Percentiles rank a stretch among this genome's conserved stretches.
Conservation (phyloP, 2,329 filamentous ascomycete species). For the Byssothecium circinans region DNA sequence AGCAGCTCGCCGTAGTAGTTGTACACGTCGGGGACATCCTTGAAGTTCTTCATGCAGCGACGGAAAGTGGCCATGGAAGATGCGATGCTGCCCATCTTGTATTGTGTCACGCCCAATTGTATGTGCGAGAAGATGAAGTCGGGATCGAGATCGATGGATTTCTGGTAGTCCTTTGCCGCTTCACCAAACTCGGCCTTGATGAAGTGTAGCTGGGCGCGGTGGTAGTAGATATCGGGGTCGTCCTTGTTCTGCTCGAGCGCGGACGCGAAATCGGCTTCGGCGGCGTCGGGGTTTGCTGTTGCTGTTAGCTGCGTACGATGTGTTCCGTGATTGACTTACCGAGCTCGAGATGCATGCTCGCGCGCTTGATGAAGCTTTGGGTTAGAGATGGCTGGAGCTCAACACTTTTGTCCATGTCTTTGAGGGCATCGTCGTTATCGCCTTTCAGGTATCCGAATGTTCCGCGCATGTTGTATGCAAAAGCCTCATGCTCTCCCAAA, state of each 20-base stretch:
- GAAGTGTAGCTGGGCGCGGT: constrained; percentile 97
- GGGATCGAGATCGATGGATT: constrained; percentile 94
- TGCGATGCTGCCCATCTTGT: constrained; percentile 98
- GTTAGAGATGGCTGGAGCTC: constrained; percentile 85
- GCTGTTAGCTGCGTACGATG: constrained; percentile 2
- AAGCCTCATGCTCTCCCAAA: constrained; percentile 79
- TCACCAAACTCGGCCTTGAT: constrained; percentile 92
- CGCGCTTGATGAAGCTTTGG: constrained; percentile 98
- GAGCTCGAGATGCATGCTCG: constrained; percentile 95
- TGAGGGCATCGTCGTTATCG: constrained; percentile 78
- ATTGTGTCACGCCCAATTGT: constrained; percentile 97
- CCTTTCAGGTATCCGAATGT: constrained; percentile 93
- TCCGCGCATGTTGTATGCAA: constrained; percentile 94
- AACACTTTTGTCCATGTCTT: constrained; percentile 88
- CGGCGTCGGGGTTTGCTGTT: constrained; percentile 79
- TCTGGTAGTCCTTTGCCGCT: constrained; percentile 97
- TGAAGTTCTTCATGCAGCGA: constrained; percentile 97
- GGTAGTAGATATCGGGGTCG: constrained; percentile 98
- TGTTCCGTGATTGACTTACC: constrained; percentile 60
- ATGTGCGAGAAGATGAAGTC: constrained; percentile 99
- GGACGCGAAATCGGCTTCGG: constrained; percentile 82
- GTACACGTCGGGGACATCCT: constrained; percentile 94
- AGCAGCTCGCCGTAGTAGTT: constrained; percentile 99
- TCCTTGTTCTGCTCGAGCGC: constrained; percentile 82
- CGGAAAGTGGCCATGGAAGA: constrained; percentile 99